These are phyloP conservation scores for Lipomyces oligophaga DNA, from an alignment of 805 yeast species.

Conservation along the genomic window DNA sequence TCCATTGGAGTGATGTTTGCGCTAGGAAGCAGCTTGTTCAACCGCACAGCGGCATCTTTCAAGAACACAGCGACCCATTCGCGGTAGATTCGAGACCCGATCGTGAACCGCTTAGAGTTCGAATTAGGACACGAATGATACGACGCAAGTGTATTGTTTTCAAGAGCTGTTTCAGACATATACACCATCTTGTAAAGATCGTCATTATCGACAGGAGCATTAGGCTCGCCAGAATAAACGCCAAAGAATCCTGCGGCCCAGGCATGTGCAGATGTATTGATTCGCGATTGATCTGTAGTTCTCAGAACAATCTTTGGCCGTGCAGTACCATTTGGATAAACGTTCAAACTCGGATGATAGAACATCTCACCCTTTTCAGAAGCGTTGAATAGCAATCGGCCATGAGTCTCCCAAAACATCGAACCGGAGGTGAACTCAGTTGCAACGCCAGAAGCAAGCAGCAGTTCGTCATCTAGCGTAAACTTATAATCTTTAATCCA, in stretches of 20 bases:
- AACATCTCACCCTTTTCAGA: constrained; percentile 31
- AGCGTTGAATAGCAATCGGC: constrained; percentile 38
- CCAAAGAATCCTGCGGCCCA: constrained; percentile 47
- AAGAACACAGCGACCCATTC: constrained; percentile 46
- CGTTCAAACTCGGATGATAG: constrained; percentile 35
- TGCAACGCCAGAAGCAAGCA: constrained; percentile 41
- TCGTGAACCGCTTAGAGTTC: constrained; percentile 29
- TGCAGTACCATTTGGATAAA: constrained; percentile 35
- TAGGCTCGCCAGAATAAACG: constrained; percentile 36
- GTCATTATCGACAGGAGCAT: constrained; percentile 32
- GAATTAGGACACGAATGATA: constrained; percentile 41
- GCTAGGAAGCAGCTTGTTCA: constrained; percentile 50
- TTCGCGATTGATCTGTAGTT: constrained; percentile 42
- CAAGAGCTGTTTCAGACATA: constrained; percentile 35
- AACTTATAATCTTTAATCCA: constrained; percentile 40
- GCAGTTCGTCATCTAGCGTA: constrained; percentile 36
- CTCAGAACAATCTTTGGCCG: constrained; percentile 39
- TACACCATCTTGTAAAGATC: constrained; percentile 38
- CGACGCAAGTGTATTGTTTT: constrained; percentile 41
- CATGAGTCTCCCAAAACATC: constrained; percentile 43
- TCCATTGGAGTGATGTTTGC: constrained; percentile 50
- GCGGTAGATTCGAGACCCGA: constrained; percentile 33
- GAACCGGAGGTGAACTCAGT: constrained; percentile 39
- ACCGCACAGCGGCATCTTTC: constrained; percentile 52
- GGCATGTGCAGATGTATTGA: constrained; percentile 41